These are phyloP conservation scores for Neofusicoccum ribis DNA, from an alignment of 2,329 filamentous ascomycete genomes.

Conservation along the genomic window DNA sequence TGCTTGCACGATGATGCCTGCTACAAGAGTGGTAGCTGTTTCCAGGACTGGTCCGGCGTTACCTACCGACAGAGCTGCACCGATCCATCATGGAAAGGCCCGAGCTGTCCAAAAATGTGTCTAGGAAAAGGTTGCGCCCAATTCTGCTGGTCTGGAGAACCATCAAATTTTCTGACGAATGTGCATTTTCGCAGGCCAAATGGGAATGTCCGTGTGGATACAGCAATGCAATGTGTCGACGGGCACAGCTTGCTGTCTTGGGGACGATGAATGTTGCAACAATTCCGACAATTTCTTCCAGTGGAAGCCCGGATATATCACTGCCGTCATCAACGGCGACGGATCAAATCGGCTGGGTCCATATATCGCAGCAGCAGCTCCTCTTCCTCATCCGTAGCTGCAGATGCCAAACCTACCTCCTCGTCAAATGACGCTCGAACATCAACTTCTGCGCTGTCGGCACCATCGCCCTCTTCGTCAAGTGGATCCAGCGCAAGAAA, in stretches of 20 bases:
- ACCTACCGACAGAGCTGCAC: constrained; percentile 16
- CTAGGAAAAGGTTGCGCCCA: neutral
- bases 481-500: neutral
- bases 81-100: neutral
- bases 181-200: neutral
- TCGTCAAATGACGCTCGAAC: neutral
- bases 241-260: constrained; percentile 7
- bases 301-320: constrained; percentile 18
- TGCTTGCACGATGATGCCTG: constrained; percentile 13
- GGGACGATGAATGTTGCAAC: neutral
- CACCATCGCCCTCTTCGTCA: neutral
- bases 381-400: neutral
- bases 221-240: constrained; percentile 4
- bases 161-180: neutral
- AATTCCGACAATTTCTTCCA: neutral
- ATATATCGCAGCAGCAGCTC: neutral
- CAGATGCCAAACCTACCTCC: neutral
- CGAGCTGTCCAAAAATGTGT: constrained; percentile 2
- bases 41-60: constrained; percentile 18
- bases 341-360: constrained; percentile 12
- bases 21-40: constrained; percentile 15
- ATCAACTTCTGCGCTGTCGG: neutral
- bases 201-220: neutral
- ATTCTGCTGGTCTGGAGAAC: neutral
- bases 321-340: constrained; percentile 14